phyloP scores from a whole-genome alignment of 306 rosid genomes.

The Carpinus viminea region DNA sequence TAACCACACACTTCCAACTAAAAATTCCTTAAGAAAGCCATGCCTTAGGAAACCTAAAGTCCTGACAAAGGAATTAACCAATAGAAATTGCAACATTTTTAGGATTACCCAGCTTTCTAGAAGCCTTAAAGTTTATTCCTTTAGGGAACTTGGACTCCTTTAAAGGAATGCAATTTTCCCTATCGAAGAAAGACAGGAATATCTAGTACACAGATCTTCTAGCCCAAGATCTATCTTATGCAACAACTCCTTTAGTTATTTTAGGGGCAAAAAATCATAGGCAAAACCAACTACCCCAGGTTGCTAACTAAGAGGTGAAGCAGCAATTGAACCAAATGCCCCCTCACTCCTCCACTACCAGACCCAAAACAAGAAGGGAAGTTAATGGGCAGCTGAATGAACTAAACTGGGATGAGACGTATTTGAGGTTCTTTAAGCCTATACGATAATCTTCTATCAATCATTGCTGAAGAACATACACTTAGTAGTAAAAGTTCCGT shows the following conservation, averaged over 20 bases:
- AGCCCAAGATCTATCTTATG: not conserved
- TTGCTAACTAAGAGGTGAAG: slow-evolving; percentile 6
- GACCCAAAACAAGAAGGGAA: not conserved
- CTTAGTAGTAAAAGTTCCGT: not conserved
- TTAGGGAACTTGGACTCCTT: not conserved
- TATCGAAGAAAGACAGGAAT: not conserved
- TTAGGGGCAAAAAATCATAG: not conserved
- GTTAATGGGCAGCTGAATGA: not conserved
- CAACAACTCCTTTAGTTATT: not conserved
- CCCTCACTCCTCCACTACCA: not conserved
- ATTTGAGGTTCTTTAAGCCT: not conserved
- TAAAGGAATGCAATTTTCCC: not conserved
- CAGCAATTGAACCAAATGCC: not conserved
- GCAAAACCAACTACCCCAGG: not conserved
- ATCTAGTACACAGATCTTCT: not conserved
- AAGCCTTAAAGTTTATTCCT: not conserved
- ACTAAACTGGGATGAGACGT: not conserved
- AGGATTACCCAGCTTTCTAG: not conserved
- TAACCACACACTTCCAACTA: not conserved
- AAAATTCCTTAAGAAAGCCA: not conserved
- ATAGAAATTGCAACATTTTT: not conserved
- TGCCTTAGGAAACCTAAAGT: not conserved
- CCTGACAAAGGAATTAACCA: not conserved
- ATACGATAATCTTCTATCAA: not conserved
- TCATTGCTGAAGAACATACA: not conserved